A percentile compares a stretch with the other conserved stretches of the same genome.
These are phyloP conservation scores for Beauveria brongniartii DNA, from an alignment of 2,329 filamentous ascomycete genomes.

Conservation along the genomic window DNA sequence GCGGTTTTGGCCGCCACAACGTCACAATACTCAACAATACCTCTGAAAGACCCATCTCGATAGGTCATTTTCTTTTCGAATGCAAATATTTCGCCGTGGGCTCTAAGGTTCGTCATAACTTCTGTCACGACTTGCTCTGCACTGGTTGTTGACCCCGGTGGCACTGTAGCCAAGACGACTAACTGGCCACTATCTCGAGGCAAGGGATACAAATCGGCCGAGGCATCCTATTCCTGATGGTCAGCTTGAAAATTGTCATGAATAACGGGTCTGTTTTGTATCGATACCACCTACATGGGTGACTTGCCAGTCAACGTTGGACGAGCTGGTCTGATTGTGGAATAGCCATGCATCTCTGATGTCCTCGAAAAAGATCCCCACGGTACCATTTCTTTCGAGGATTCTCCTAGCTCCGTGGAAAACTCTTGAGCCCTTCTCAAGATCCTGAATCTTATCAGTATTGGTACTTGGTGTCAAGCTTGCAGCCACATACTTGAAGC, in stretches of 20 bases:
- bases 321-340: slow-evolving; percentile 35
- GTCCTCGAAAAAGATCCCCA: slow-evolving; percentile 51
- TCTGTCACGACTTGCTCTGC: slow-evolving; percentile 28
- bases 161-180: slow-evolving; percentile 19
- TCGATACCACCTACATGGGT: slow-evolving; percentile 16
- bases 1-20: slow-evolving; percentile 34
- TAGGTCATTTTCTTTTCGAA: slow-evolving; percentile 35
- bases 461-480: neutral
- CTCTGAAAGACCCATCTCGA: slow-evolving; percentile 35
- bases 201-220: slow-evolving; percentile 6
- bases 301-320: slow-evolving; percentile 36
- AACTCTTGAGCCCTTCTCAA: slow-evolving; percentile 25
- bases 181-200: slow-evolving; percentile 21
- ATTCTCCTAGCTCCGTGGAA: slow-evolving; percentile 32
- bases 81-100: slow-evolving; percentile 45
- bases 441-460: slow-evolving; percentile 25
- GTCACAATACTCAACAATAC: slow-evolving; percentile 47
- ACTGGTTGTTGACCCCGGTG: slow-evolving; percentile 14
- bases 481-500: slow-evolving; percentile 32
- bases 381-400: slow-evolving; percentile 29
- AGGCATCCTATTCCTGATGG: slow-evolving; percentile 6
- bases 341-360: slow-evolving; percentile 50
- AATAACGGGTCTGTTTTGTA: slow-evolving; percentile 11
- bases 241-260: neutral
- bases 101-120: slow-evolving; percentile 27